phyloP scores from a whole-genome alignment of 179 eudicot genomes.

The Dionaea muscipula region DNA sequence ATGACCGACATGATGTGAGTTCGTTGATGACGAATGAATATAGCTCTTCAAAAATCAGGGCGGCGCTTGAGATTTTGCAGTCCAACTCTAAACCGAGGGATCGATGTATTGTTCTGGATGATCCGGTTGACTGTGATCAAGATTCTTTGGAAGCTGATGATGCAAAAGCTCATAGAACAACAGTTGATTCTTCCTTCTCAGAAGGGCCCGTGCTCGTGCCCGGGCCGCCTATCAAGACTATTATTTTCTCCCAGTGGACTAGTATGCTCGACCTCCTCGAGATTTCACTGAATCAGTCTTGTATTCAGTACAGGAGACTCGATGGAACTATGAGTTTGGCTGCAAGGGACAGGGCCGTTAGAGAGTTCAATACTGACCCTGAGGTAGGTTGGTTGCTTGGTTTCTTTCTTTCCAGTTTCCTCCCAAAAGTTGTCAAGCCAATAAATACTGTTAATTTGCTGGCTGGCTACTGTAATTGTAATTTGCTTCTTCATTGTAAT shows the following conservation, averaged over 20 bases:
- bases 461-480: background rate
- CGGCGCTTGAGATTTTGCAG: constrained; percentile 51
- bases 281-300: constrained; percentile 34
- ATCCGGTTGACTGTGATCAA: constrained; percentile 13
- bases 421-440: background rate
- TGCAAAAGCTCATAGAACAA: background rate
- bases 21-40: constrained; percentile 37
- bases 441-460: background rate
- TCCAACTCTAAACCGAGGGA: constrained; percentile 34
- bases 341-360: constrained; percentile 91
- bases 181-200: constrained; percentile 16
- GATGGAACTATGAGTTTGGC: constrained; percentile 81
- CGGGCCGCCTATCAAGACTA: constrained; percentile 54
- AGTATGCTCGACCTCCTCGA: constrained; percentile 82
- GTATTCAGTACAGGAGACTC: constrained; percentile 65
- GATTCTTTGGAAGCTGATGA: constrained; percentile 12
- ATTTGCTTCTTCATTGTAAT: constrained; percentile 13
- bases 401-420: too few species aligned
- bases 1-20: constrained; percentile 25
- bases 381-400: too few species aligned
- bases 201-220: too few species aligned
- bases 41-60: constrained; percentile 72
- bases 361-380: constrained; percentile 72
- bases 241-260: constrained; percentile 97
- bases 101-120: constrained; percentile 27